phyloP scores from a whole-genome alignment of 805 yeast genomes.

The Saturnispora ahearnii region DNA sequence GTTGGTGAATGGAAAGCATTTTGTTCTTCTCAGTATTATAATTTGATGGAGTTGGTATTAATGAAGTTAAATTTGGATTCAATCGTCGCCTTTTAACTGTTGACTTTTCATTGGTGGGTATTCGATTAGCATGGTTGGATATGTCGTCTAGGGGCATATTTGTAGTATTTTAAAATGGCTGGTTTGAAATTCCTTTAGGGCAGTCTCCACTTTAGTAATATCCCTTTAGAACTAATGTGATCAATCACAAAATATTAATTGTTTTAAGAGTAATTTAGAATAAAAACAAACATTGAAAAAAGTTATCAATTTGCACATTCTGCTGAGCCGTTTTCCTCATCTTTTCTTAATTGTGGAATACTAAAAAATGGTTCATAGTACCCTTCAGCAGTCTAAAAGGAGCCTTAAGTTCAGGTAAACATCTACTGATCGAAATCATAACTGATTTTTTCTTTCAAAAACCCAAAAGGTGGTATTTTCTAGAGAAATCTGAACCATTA shows the following conservation, averaged over 20 bases:
- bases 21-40: not conserved
- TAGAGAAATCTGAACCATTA: not conserved
- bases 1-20: not conserved
- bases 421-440: no score
- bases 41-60: not conserved
- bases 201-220: not conserved
- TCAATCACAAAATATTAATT: not conserved
- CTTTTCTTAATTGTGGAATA: not conserved
- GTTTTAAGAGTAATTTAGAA: not conserved
- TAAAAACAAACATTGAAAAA: not conserved
- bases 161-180: slow-evolving; percentile 4
- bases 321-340: no score
- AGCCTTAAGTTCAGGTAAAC: no score
- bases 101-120: not conserved
- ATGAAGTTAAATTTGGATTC: not conserved
- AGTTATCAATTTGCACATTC: not conserved
- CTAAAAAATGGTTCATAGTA: no score
- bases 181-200: not conserved
- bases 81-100: slow-evolving; percentile 5
- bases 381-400: no score
- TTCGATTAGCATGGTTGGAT: not conserved
- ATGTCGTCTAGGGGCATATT: slow-evolving; percentile 4
- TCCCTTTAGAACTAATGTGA: not conserved
- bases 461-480: not conserved
- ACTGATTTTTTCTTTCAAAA: not conserved